A percentile compares a stretch with the other conserved stretches of the same genome.
Evolutionary conservation across 139 green algal genomes (phyloP).

Genomic region (Chlamydomonas eustigma): DNA sequence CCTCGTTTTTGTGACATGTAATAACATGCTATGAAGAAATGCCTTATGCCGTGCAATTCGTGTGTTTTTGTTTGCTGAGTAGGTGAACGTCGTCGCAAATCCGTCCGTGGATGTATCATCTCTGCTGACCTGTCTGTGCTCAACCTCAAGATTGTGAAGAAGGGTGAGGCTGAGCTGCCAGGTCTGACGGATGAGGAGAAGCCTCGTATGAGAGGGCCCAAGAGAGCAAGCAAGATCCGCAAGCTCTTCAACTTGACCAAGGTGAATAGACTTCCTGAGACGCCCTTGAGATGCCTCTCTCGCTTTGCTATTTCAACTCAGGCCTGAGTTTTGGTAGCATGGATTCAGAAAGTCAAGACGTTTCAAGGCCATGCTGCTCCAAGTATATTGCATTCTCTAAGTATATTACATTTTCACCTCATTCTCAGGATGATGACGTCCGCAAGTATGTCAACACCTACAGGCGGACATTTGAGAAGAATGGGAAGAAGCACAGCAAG

Average conservation of each 20-base stretch:
- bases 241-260: conserved; percentile 99
- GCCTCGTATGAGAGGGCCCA: conserved; percentile 93
- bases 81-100: conserved; percentile 94
- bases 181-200: conserved; percentile 97
- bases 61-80: too few relatives aligned
- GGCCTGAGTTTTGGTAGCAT: too few relatives aligned
- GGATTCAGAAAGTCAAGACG: too few relatives aligned
- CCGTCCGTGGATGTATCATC: conserved; percentile 96
- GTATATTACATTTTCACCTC: not conserved
- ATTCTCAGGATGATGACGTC: conserved; percentile 84
- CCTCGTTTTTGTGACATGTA: too few relatives aligned
- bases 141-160: conserved; percentile 97
- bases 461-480: conserved; percentile 75
- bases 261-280: too few relatives aligned
- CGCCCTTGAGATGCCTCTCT: too few relatives aligned
- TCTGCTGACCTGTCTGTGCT: conserved; percentile 91
- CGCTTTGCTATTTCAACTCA: too few relatives aligned
- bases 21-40: too few relatives aligned
- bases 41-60: too few relatives aligned
- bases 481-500: conserved; percentile 91
- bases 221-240: conserved; percentile 96
- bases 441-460: conserved; percentile 99
- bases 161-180: conserved; percentile 86
- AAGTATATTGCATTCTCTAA: too few relatives aligned
- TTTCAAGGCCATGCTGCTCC: too few relatives aligned